Base-by-base conservation (phyloP, 108 stramenopile genomes). In the Licmophora abbreviata region DNA sequence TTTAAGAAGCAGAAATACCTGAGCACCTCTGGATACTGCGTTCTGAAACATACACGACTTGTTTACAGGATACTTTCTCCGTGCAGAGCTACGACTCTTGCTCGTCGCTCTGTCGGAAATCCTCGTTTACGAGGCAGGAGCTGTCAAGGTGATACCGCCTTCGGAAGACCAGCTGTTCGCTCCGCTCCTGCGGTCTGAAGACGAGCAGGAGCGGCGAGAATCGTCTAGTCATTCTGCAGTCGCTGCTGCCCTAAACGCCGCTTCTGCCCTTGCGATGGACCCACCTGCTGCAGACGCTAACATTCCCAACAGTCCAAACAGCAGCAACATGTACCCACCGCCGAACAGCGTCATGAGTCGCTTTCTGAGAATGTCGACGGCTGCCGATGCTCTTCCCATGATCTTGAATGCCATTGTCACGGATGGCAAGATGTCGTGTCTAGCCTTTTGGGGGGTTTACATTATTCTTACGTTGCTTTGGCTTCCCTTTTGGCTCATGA, bases 401-500 rank as follows among this genome's bases (percentile, higher is more conserved):
- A 35, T 50, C 20, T 27, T 72, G 17, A 40, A 58, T 35, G 10
- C 50, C 23, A 18, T 76, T 18, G 51, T 79, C 27, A 47, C 66
- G 27, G 69, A 61, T 63, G 77, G 74, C 24, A 74, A 63, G 51
- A 61, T 65, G 28, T 60, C 78, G 8, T 25, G 57, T 21, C 23
- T 64, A 2, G 56, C 36, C 3, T 66, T 74, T 24, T 3, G 71
- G 8, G 64, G 44, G 3, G 44, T 47, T 2, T 73, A 73, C 21
- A 7, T 79, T 6, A 15, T 66, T 6, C 35, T 78, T 33, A 14
- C 70, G 0, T 4, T 54, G 0, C 3, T 85, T 12, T 77, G 74
- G 75, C 32, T 81, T 22, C 88, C 84, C 3, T 56, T 77, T 14
- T 77, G 49, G 27, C 21, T 81, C 0, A 45, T 84, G 0, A 69